These are phyloP conservation scores for Ilyonectria mors-panacis DNA, from an alignment of 2,329 filamentous ascomycete species.

Conservation along the genomic window DNA sequence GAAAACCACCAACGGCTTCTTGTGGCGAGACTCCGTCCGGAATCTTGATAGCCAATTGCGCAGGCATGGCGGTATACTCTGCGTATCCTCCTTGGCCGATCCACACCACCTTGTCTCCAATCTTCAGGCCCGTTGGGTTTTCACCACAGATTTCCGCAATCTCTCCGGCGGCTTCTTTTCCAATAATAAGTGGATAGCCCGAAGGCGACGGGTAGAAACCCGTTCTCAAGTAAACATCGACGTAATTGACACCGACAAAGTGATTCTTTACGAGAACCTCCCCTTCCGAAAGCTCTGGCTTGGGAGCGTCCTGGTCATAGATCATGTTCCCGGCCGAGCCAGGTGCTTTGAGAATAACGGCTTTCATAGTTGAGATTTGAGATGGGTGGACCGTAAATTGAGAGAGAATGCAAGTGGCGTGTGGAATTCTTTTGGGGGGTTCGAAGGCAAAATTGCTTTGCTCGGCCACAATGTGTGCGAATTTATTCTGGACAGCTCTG, in stretches of 20 bases:
- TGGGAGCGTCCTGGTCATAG: neutral
- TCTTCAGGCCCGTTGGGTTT: neutral
- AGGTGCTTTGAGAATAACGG: neutral
- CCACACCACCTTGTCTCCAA: conserved; percentile 1
- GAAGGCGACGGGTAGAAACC: neutral
- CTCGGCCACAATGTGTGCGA: too few species aligned
- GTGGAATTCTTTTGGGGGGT: too few species aligned
- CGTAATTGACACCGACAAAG: neutral
- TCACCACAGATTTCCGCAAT: neutral
- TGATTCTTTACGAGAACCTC: neutral
- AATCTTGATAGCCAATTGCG: neutral
- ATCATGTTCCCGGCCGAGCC: neutral
- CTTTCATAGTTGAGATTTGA: neutral
- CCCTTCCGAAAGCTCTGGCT: neutral
- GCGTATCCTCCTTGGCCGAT: neutral
- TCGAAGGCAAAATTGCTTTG: too few species aligned
- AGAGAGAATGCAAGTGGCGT: too few species aligned
- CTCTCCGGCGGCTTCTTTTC: neutral
- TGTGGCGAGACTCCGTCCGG: neutral
- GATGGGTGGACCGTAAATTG: too few species aligned
- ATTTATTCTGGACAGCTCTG: too few species aligned
- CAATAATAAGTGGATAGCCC: neutral
- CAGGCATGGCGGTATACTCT: neutral
- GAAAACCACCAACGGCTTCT: neutral
- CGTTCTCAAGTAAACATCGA: neutral